A percentile compares a stretch with the other conserved stretches of the same genome.
These are phyloP conservation scores for Hypoxylon sp. DNA, from an alignment of 2,329 filamentous ascomycete genomes.

Conservation along the genomic window DNA sequence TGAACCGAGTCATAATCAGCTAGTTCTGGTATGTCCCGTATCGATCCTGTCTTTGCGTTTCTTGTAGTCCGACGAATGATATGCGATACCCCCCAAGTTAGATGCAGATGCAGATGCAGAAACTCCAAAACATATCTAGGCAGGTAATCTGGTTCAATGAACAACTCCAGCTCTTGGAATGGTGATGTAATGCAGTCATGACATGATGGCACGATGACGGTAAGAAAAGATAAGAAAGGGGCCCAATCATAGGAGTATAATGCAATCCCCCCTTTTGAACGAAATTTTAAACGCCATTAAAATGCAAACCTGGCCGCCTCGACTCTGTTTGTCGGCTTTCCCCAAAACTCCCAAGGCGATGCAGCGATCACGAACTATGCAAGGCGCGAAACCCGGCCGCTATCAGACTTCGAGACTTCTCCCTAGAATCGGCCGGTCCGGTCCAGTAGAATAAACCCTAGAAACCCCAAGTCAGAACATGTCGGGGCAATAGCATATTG, in stretches of 20 bases:
- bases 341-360: neutral
- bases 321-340: slow-evolving; percentile 23
- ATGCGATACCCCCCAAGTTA: slow-evolving; percentile 6
- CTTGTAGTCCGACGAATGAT: slow-evolving; percentile 7
- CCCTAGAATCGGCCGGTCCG: slow-evolving; percentile 75
- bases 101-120: slow-evolving; percentile 10
- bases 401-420: slow-evolving; percentile 69
- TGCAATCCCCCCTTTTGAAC: slow-evolving; percentile 11
- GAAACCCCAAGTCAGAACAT: slow-evolving; percentile 14
- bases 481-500: neutral
- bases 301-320: slow-evolving; percentile 24
- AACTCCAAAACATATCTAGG: slow-evolving; percentile 1
- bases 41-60: slow-evolving; percentile 14
- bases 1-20: neutral
- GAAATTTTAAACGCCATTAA: slow-evolving; percentile 24
- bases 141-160: neutral
- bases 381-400: slow-evolving; percentile 70
- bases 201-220: slow-evolving; percentile 5
- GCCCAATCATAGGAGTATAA: slow-evolving; percentile 8
- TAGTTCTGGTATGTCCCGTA: slow-evolving; percentile 8
- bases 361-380: slow-evolving; percentile 57
- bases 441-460: slow-evolving; percentile 86
- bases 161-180: slow-evolving; percentile 15
- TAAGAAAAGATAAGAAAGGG: neutral
- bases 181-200: slow-evolving; percentile 16